Percentiles rank a stretch among this genome's conserved stretches.
phyloP scores from a whole-genome alignment of 495 filamentous ascomycete species.

The Corynascus novoguineensis region DNA sequence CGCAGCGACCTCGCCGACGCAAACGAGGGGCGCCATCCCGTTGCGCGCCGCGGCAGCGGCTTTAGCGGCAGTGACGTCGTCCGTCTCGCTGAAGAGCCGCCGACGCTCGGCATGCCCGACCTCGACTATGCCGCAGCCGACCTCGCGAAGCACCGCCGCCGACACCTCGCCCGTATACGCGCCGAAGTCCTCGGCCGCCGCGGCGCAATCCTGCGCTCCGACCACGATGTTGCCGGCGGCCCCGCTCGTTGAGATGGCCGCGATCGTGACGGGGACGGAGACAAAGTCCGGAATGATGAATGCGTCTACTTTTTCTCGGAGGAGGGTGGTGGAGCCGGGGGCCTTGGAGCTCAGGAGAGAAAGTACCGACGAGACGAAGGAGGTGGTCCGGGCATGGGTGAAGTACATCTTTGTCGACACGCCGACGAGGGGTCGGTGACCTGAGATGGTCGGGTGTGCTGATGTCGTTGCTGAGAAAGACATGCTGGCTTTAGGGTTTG shows the following conservation, averaged over 20 bases:
- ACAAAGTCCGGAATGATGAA: constrained; percentile 74
- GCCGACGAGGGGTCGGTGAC: constrained; percentile 63
- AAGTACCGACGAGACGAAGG: constrained; percentile 57
- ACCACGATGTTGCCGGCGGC: constrained; percentile 46
- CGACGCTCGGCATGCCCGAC: constrained; percentile 74
- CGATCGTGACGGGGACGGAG: constrained; percentile 52
- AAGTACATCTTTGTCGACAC: constrained; percentile 87
- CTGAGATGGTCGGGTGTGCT: neutral
- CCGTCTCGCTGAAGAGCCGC: constrained; percentile 65
- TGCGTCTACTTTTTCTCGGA: constrained; percentile 39
- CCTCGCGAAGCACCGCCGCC: constrained; percentile 54
- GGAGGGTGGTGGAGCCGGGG: constrained; percentile 33
- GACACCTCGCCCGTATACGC: constrained; percentile 76
- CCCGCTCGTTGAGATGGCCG: constrained; percentile 42
- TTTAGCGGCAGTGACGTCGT: constrained; percentile 57
- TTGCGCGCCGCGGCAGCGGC: constrained; percentile 59
- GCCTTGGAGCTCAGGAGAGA: constrained; percentile 23
- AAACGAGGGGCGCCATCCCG: constrained; percentile 71
- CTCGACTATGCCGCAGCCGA: constrained; percentile 67
- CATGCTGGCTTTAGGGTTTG: neutral
- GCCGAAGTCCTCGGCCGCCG: constrained; percentile 57
- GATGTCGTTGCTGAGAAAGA: constrained; percentile 12
- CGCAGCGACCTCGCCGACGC: constrained; percentile 59
- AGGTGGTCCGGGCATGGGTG: constrained; percentile 54
- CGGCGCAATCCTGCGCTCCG: constrained; percentile 72